Evolutionary conservation across 1,284 basidiomycete genomes (phyloP), one percentile per base, ranked within the genome.

Genomic region (Pseudozyma sp.): DNA sequence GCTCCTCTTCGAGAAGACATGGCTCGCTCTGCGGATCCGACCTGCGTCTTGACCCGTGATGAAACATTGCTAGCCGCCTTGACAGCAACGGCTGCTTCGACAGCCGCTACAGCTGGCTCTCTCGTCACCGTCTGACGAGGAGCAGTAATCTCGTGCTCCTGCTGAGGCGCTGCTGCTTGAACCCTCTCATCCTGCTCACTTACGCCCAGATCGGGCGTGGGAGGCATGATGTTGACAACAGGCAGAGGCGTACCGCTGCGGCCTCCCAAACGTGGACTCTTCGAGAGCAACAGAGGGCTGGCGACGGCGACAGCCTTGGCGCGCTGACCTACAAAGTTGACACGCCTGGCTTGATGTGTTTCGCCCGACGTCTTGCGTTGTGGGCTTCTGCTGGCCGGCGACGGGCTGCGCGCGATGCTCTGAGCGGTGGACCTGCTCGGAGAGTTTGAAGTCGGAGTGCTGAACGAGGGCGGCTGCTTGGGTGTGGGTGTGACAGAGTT

Each of bases 201-300:
- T 5, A 33, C 54, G 24, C 43, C 64, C n/a, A 79, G 68, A 35
- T 79, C 79, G 1, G 79, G 79, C 10, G 77, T 81, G 1, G 79
- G 79, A 19, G 79, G 79, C 79, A 81, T 81, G 47, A 81, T 73
- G 50, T 76, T 79, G 53, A 81, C 79, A 3, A 81, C 68, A 11
- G 75, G 68, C 46, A 68, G 63, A 31, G 68, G 64, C 5, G 51
- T 58, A 35, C 49, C 46, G n/a, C 60, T 59, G 24, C 50, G 48
- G 42, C 59, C 64, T 7, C 42, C 51, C 53, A 66, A 34, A 8
- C 55, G 62, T 13, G 77, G 71, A 43, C 75, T 79, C 14, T 54
- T 62, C 5, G 54, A 53, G 33, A 71, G 56, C 52, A 79, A 54
- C 5, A 76, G 50, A 0, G 77, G 77, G 44, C 77, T 79, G 11